phyloP scores from a whole-genome alignment of 2,329 filamentous ascomycete genomes.

The Septoria petroselini region DNA sequence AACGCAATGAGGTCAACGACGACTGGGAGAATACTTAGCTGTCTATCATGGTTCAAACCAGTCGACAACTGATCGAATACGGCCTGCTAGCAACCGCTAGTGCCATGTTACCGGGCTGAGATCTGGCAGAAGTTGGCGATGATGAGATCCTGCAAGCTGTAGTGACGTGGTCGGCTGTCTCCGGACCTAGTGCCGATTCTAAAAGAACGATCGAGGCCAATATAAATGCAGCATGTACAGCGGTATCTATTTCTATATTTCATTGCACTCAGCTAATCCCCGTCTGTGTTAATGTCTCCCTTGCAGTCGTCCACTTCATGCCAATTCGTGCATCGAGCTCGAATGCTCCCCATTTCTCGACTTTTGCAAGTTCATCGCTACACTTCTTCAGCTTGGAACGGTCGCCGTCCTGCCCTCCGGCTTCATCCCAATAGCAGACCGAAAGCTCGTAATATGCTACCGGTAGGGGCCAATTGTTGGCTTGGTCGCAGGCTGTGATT shows the following conservation, averaged over 20 bases:
- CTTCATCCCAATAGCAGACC: slow-evolving; percentile 73
- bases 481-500: slow-evolving; percentile 52
- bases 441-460: slow-evolving; percentile 84
- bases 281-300: slow-evolving; percentile 57
- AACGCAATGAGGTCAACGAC: no score
- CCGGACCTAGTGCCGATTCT: no score
- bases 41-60: no score
- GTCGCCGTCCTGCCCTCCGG: slow-evolving; percentile 41
- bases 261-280: slow-evolving; percentile 23
- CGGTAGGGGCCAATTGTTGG: slow-evolving; percentile 69
- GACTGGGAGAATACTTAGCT: no score
- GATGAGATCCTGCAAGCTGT: no score
- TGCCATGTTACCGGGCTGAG: no score
- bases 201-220: no score
- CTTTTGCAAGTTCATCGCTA: slow-evolving; percentile 62
- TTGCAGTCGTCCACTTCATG: slow-evolving; percentile 67
- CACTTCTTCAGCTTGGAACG: slow-evolving; percentile 58
- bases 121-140: no score
- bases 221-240: no score
- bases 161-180: no score
- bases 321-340: slow-evolving; percentile 70
- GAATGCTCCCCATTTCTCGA: slow-evolving; percentile 67
- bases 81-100: no score
- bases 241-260: neutral
- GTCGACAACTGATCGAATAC: no score